A percentile compares a stretch with the other conserved stretches of the same genome.
Conservation (phyloP, 1,284 basidiomycete species). For the Kalmanozyma brasiliensis region DNA sequence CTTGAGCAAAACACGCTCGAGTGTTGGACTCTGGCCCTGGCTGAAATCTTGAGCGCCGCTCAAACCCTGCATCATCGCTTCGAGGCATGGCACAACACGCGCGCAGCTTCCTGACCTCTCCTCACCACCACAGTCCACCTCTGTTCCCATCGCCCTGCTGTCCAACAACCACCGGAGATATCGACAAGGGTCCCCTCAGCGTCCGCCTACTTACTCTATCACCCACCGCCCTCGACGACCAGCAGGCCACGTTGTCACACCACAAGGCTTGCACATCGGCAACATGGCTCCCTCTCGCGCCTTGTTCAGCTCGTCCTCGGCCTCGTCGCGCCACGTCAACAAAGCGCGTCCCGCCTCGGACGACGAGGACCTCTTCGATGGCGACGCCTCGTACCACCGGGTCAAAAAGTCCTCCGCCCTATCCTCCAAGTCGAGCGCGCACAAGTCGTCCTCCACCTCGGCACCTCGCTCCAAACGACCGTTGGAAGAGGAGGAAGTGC, state of each 20-base stretch:
- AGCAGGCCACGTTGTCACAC: too few relatives aligned
- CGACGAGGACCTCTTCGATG: slow-evolving; percentile 27
- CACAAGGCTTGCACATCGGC: too few relatives aligned
- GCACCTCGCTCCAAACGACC: slow-evolving; percentile 17
- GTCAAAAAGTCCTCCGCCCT: slow-evolving; percentile 21
- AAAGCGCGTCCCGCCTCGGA: slow-evolving; percentile 19
- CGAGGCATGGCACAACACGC: too few relatives aligned
- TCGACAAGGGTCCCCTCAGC: too few relatives aligned
- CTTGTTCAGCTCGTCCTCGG: slow-evolving; percentile 36
- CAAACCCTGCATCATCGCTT: too few relatives aligned
- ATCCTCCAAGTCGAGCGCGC: slow-evolving; percentile 2
- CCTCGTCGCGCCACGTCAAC: slow-evolving; percentile 30
- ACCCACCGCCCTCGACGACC: too few relatives aligned
- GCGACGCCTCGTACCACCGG: slow-evolving; percentile 24
- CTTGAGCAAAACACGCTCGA: neutral
- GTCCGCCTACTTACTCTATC: too few relatives aligned
- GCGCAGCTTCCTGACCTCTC: too few relatives aligned
- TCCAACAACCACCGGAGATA: too few relatives aligned
- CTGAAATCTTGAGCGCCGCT: neutral
- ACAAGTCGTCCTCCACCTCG: slow-evolving; percentile 8
- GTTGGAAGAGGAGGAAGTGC: slow-evolving; percentile 7
- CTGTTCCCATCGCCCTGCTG: too few relatives aligned
- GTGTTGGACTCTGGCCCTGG: neutral
- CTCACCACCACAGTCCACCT: too few relatives aligned
- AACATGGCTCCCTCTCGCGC: slow-evolving; percentile 38